Evolutionary conservation across 2,329 filamentous ascomycete species (phyloP).

Genomic region (Scedosporium aurantiacum): DNA sequence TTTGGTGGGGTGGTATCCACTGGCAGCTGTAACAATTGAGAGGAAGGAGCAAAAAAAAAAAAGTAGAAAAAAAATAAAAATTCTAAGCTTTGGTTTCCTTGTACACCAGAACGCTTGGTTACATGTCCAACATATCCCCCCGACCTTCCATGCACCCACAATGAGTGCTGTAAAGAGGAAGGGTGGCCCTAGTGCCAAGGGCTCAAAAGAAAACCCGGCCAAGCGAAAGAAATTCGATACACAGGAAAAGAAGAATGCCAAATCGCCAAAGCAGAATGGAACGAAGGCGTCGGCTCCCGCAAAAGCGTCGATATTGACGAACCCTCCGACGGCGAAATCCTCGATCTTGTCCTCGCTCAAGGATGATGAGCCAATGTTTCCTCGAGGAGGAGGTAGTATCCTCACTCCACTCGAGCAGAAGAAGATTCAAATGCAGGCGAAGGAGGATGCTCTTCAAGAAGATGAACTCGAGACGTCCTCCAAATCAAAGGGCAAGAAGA

Average conservation of each 20-base stretch:
- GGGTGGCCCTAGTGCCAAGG: constrained; percentile 4
- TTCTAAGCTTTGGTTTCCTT: background rate
- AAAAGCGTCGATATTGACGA: constrained; percentile 16
- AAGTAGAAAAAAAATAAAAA: constrained; percentile 21
- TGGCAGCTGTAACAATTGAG: background rate
- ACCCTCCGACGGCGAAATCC: constrained; percentile 23
- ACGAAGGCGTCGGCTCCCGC: constrained; percentile 11
- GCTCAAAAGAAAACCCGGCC: constrained; percentile 5
- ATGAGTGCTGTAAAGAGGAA: constrained; percentile 37
- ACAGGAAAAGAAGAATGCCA: constrained; percentile 38
- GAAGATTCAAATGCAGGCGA: constrained; percentile 89
- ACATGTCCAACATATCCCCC: background rate
- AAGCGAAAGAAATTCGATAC: constrained; percentile 43
- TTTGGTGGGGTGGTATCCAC: constrained; percentile 2
- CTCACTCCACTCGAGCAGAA: constrained; percentile 91
- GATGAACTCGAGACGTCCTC: constrained; percentile 49
- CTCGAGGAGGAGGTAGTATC: constrained; percentile 81
- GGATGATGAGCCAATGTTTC: constrained; percentile 84
- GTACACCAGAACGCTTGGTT: constrained; percentile 10
- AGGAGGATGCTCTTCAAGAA: constrained; percentile 83
- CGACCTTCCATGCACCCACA: constrained; percentile 15
- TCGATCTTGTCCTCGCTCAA: constrained; percentile 37
- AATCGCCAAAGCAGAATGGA: constrained; percentile 35
- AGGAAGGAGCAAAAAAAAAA: constrained; percentile 19
- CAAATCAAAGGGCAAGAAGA: constrained; percentile 38